Percentiles rank a stretch among this genome's conserved stretches.
Evolutionary conservation across 192 early-diverging fungal species (phyloP).

Genomic region (Entomortierella beljakovae): DNA sequence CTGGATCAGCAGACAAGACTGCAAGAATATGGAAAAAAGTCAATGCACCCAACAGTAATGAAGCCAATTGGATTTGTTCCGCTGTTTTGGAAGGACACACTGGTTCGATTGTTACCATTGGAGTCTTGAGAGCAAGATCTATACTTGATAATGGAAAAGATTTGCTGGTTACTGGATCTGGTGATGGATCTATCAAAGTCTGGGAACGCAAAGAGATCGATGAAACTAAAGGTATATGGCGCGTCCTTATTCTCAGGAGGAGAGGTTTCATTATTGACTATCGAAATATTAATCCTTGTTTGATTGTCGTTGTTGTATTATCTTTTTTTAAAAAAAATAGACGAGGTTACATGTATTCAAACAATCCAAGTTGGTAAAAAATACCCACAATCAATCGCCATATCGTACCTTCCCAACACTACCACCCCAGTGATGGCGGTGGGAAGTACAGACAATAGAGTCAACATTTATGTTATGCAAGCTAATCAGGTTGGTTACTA

Average conservation of each 20-base stretch:
- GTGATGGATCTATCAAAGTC: slow-evolving; percentile 78
- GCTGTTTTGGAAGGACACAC: slow-evolving; percentile 76
- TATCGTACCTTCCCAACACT: slow-evolving; percentile 76
- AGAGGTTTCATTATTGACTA: too few species aligned
- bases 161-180: slow-evolving; percentile 73
- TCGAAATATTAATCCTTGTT: too few species aligned
- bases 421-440: slow-evolving; percentile 75
- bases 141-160: slow-evolving; percentile 54
- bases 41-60: neutral
- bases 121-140: slow-evolving; percentile 59
- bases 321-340: slow-evolving; percentile 37
- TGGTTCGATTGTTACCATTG: slow-evolving; percentile 75
- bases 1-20: slow-evolving; percentile 84
- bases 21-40: slow-evolving; percentile 79
- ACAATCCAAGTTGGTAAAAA: slow-evolving; percentile 72
- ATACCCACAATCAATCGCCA: slow-evolving; percentile 74
- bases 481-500: too few species aligned
- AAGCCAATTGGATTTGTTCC: slow-evolving; percentile 66
- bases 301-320: too few species aligned
- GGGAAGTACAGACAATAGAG: slow-evolving; percentile 85
- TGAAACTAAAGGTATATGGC: slow-evolving; percentile 48
- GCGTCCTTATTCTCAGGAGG: too few species aligned
- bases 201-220: slow-evolving; percentile 68
- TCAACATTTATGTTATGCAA: slow-evolving; percentile 75
- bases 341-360: slow-evolving; percentile 71